phyloP scores from a whole-genome alignment of 352 stramenopile species.

The Pythium angustatum region DNA sequence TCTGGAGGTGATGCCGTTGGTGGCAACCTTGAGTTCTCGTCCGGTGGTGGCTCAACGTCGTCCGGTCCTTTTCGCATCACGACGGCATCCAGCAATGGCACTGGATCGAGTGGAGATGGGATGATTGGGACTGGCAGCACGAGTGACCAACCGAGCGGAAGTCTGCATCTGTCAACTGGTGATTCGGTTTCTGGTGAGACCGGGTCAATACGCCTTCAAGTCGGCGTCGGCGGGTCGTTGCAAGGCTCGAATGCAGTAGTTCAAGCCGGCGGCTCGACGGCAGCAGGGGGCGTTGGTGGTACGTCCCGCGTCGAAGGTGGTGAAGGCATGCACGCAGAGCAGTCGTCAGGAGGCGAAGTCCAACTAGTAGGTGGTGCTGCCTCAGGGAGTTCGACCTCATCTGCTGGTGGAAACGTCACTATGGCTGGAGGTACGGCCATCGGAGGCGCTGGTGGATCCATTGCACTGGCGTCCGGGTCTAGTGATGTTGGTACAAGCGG shows the following conservation, averaged over 20 bases:
- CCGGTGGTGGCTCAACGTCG: not conserved
- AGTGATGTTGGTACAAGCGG: slow-evolving; percentile 42
- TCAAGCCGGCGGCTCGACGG: slow-evolving; percentile 27
- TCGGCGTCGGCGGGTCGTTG: slow-evolving; percentile 3
- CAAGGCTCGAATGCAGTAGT: slow-evolving; percentile 13
- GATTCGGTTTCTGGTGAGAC: slow-evolving; percentile 34
- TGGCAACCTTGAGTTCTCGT: slow-evolving; percentile 23
- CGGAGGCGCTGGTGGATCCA: slow-evolving; percentile 43
- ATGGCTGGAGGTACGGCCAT: slow-evolving; percentile 46
- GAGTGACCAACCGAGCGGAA: slow-evolving; percentile 15
- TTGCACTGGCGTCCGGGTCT: slow-evolving; percentile 47
- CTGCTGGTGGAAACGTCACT: slow-evolving; percentile 37
- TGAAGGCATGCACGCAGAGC: slow-evolving; percentile 28
- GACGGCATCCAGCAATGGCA: not conserved
- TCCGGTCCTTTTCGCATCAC: slow-evolving; percentile 8
- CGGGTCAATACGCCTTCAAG: slow-evolving; percentile 37
- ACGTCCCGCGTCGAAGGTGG: slow-evolving; percentile 30
- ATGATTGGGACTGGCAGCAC: slow-evolving; percentile 55
- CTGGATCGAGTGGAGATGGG: slow-evolving; percentile 43
- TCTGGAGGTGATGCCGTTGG: slow-evolving; percentile 23
- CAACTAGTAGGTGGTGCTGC: slow-evolving; percentile 46
- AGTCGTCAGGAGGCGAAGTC: slow-evolving; percentile 48
- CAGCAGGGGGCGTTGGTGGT: slow-evolving; percentile 31
- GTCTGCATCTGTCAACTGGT: slow-evolving; percentile 14
- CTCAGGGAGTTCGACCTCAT: slow-evolving; percentile 28